Conservation (phyloP, 2,329 filamentous ascomycete species). For the Ascochyta clinopodiicola region DNA sequence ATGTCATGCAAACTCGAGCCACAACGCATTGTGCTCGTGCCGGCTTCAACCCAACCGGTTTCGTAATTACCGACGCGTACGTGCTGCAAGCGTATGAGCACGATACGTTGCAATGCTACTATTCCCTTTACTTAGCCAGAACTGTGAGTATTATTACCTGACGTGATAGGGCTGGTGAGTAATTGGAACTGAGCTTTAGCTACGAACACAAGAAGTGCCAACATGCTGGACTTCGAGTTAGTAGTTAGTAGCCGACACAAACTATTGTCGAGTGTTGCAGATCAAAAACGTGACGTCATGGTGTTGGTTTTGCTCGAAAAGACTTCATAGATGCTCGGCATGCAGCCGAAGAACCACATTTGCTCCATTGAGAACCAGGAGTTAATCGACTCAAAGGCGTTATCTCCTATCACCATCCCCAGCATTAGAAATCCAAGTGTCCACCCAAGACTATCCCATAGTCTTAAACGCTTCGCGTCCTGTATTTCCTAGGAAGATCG, state of each 20-base stretch:
- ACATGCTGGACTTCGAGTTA: background rate
- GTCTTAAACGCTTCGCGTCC: background rate
- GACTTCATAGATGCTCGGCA: background rate
- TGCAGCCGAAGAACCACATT: background rate
- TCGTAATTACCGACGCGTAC: conserved; percentile 38
- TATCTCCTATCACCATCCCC: conserved; percentile 1
- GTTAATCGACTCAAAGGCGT: background rate
- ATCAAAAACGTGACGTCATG: conserved; percentile 7
- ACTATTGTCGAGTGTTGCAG: background rate
- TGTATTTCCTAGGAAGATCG: no score
- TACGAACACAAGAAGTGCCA: background rate
- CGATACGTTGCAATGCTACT: background rate
- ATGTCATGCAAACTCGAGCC: background rate
- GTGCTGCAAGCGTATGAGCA: background rate
- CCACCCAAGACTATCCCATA: background rate
- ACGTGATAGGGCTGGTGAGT: background rate
- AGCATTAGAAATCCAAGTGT: conserved; percentile 1
- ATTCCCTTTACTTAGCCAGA: background rate
- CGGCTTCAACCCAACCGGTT: conserved; percentile 32
- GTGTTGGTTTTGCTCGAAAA: background rate
- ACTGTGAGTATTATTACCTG: background rate
- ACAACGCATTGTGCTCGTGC: conserved; percentile 22
- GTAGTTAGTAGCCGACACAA: conserved; percentile 2
- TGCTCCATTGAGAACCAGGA: background rate
- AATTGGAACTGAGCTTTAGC: background rate